These are phyloP conservation scores for Clavariopsis aquatica DNA, from an alignment of 495 filamentous ascomycete genomes.

Conservation along the genomic window DNA sequence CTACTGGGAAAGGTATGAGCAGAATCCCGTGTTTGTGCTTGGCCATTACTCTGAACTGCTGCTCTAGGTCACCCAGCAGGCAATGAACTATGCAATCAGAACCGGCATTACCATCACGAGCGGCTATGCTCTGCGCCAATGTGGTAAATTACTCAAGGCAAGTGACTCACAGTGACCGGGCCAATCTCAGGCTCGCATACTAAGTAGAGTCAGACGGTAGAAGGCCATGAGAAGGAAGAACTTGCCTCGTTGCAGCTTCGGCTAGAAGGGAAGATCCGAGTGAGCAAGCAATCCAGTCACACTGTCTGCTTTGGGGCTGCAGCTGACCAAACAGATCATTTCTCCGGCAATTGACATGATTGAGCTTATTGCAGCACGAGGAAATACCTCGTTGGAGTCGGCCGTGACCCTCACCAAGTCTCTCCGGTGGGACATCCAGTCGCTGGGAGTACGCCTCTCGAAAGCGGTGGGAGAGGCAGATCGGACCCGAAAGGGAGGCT, in stretches of 20 bases:
- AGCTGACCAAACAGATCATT: slow-evolving; percentile 62
- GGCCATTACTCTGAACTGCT: too few species aligned
- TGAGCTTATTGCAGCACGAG: slow-evolving; percentile 86
- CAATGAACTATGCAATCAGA: slow-evolving; percentile 87
- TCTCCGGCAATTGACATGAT: slow-evolving; percentile 93
- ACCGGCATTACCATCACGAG: slow-evolving; percentile 82
- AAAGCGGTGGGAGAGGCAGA: slow-evolving; percentile 70
- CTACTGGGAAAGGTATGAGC: not conserved
- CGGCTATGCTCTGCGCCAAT: slow-evolving; percentile 80
- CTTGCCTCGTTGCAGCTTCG: slow-evolving; percentile 70
- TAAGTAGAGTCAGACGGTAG: slow-evolving; percentile 56
- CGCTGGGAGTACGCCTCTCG: slow-evolving; percentile 74
- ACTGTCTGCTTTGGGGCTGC: not conserved
- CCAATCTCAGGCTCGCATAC: not conserved
- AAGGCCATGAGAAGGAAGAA: slow-evolving; percentile 70
- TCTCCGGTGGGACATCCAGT: slow-evolving; percentile 84
- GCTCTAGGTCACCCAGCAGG: slow-evolving; percentile 70
- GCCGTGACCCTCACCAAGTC: slow-evolving; percentile 83
- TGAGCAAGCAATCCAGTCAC: slow-evolving; percentile 43
- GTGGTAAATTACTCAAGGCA: slow-evolving; percentile 76
- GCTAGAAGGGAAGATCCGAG: slow-evolving; percentile 80
- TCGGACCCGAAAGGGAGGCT: slow-evolving; percentile 52
- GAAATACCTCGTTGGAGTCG: slow-evolving; percentile 91
- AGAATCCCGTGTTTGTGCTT: too few species aligned
- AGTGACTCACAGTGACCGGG: slow-evolving; percentile 20